phyloP scores from a whole-genome alignment of 2,329 filamentous ascomycete species.

The Moelleriella libera region DNA sequence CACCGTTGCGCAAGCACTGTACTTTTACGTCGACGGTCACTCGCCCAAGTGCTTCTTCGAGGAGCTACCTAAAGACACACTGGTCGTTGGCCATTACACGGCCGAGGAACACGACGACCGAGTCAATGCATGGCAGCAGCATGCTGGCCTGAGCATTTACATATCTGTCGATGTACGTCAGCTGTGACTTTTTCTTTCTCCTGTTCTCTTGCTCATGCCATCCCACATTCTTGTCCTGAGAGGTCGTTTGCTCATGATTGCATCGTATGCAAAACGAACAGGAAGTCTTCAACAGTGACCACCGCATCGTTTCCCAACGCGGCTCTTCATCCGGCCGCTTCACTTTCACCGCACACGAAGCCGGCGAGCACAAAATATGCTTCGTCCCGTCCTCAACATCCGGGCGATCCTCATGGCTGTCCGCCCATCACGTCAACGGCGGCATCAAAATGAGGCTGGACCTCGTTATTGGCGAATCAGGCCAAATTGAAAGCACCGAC shows the following conservation, averaged over 20 bases:
- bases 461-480: conserved; percentile 87
- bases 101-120: conserved; percentile 73
- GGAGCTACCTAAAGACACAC: conserved; percentile 90
- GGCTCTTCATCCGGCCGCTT: conserved; percentile 68
- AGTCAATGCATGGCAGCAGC: conserved; percentile 52
- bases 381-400: conserved; percentile 72
- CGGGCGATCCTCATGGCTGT: conserved; percentile 58
- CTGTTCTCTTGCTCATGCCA: not conserved
- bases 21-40: conserved; percentile 87
- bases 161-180: conserved; percentile 71
- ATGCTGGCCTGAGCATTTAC: conserved; percentile 66
- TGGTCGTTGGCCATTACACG: conserved; percentile 86
- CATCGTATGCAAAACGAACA: conserved; percentile 14
- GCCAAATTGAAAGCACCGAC: conserved; percentile 83
- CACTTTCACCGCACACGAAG: conserved; percentile 88
- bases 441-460: conserved; percentile 78
- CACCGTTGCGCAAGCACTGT: conserved; percentile 62
- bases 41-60: conserved; percentile 94
- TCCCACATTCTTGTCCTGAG: no score
- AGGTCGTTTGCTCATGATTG: not conserved
- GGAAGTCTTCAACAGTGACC: conserved; percentile 95
- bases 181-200: not conserved
- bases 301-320: conserved; percentile 83
- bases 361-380: conserved; percentile 93
- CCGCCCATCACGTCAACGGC: conserved; percentile 47